Conservation (phyloP, 2,329 filamentous ascomycete species). For the Botryotinia convoluta region DNA sequence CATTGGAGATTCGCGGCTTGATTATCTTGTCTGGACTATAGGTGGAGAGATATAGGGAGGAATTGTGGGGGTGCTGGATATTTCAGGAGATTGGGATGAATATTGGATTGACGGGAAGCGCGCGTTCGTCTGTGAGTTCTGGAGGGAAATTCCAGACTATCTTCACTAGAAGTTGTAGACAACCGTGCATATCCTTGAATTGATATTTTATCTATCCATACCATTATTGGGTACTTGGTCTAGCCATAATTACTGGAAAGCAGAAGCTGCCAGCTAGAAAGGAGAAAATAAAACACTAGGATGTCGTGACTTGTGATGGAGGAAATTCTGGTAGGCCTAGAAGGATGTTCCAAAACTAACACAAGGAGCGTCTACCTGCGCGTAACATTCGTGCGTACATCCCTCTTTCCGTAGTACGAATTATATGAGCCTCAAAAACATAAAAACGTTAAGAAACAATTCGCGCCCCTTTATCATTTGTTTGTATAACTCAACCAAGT, state of each 20-base stretch:
- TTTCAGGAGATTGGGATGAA: not conserved
- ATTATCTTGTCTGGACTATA: not conserved
- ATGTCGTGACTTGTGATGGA: not conserved
- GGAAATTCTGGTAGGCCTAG: not conserved
- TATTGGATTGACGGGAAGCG: constrained; percentile 5
- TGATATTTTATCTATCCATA: not conserved
- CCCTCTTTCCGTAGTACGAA: not conserved
- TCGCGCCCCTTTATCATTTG: not conserved
- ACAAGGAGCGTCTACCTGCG: not conserved
- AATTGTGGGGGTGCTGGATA: constrained; percentile 5
- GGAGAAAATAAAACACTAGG: not conserved
- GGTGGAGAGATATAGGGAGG: constrained; percentile 8
- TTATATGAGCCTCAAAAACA: not conserved
- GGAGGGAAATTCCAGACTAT: not conserved
- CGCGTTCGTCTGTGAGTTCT: not conserved
- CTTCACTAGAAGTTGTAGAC: constrained; percentile 4
- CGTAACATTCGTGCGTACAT: not conserved
- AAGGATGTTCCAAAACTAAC: not conserved
- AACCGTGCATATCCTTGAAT: not conserved
- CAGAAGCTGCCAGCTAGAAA: not conserved
- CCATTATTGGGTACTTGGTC: not conserved
- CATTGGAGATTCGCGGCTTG: constrained; percentile 14
- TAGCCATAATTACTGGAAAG: not conserved
- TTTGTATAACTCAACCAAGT: not conserved
- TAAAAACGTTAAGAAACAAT: not conserved